A percentile compares a stretch with the other conserved stretches of the same genome.
Conservation (phyloP, 2,329 filamentous ascomycete genomes). For the Chaetothyriales sp. region DNA sequence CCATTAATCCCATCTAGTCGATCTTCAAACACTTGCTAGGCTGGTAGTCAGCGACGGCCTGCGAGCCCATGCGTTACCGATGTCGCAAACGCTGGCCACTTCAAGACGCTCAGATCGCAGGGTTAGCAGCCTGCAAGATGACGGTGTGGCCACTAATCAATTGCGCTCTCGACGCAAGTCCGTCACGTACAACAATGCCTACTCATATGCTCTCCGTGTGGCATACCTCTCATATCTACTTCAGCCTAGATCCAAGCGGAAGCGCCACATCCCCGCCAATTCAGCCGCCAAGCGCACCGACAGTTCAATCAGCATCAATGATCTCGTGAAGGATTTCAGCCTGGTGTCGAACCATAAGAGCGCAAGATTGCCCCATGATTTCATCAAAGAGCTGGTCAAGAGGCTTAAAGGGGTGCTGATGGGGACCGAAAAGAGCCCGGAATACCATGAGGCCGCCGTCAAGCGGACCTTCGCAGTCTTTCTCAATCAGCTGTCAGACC, state of each 20-base stretch:
- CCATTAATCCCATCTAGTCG: neutral
- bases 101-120: neutral
- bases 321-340: constrained; percentile 79
- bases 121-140: neutral
- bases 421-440: constrained; percentile 69
- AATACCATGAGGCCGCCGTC: constrained; percentile 78
- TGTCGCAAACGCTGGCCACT: neutral
- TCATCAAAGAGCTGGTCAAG: constrained; percentile 59
- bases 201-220: constrained; percentile 76
- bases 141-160: constrained; percentile 18
- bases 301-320: constrained; percentile 58
- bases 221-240: constrained; percentile 88
- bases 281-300: constrained; percentile 47
- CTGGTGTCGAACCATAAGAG: constrained; percentile 54
- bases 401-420: constrained; percentile 67
- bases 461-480: constrained; percentile 92
- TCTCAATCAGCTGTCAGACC: constrained; percentile 82
- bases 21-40: neutral
- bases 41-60: neutral
- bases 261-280: constrained; percentile 63
- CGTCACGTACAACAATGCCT: constrained; percentile 59
- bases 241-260: constrained; percentile 76
- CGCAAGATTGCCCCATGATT: constrained; percentile 57
- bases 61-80: neutral
- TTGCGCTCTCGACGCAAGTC: constrained; percentile 31